Evolutionary conservation across 495 filamentous ascomycete species (phyloP).

Genomic region (Trichoderma gamsii): DNA sequence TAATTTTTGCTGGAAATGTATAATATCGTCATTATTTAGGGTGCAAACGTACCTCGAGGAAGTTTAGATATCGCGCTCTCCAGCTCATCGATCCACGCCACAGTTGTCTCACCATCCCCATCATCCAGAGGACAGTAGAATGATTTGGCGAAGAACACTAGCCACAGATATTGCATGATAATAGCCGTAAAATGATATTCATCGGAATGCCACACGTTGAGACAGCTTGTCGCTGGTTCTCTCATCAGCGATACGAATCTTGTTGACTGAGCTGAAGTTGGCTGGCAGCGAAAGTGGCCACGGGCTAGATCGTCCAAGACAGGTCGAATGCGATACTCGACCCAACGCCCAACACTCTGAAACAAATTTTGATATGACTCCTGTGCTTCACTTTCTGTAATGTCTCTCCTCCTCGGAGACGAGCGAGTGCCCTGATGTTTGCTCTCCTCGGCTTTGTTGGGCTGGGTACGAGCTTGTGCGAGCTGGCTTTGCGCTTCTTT

Average conservation of each 20-base stretch:
- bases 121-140: constrained; percentile 18
- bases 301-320: constrained; percentile 13
- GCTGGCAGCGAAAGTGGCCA: neutral
- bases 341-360: constrained; percentile 13
- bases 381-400: constrained; percentile 13
- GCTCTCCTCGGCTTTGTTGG: neutral
- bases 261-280: constrained; percentile 2
- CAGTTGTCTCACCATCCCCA: constrained; percentile 15
- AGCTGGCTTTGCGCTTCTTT: constrained; percentile 4
- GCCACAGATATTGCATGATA: constrained; percentile 15
- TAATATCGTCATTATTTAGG: neutral
- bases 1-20: neutral
- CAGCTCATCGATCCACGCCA: constrained; percentile 6
- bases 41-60: constrained; percentile 12
- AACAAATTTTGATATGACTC: constrained; percentile 1
- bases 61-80: constrained; percentile 9
- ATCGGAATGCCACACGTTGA: constrained; percentile 8
- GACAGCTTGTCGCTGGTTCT: constrained; percentile 10
- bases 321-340: constrained; percentile 12
- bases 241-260: constrained; percentile 14
- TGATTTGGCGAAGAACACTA: constrained; percentile 14
- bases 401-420: constrained; percentile 11
- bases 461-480: neutral
- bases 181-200: constrained; percentile 16
- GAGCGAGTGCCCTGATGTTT: constrained; percentile 8